Percentiles rank a stretch among this genome's conserved stretches.
These are phyloP conservation scores for Bisporella sp. DNA, from an alignment of 2,329 filamentous ascomycete species.

Conservation along the genomic window DNA sequence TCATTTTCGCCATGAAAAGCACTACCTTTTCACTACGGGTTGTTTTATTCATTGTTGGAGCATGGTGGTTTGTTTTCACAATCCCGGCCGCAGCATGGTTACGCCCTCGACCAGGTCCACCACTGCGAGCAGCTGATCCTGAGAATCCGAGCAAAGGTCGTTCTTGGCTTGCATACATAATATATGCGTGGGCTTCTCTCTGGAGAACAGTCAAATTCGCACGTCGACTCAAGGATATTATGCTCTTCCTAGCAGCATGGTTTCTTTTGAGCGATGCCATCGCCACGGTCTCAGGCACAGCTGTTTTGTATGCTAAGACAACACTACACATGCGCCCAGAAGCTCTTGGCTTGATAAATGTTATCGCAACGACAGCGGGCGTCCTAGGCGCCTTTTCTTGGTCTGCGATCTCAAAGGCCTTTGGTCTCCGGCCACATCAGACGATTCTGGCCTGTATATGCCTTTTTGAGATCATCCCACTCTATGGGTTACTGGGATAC, in stretches of 20 bases:
- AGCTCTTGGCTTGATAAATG: constrained; percentile 84
- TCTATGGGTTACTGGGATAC: constrained; percentile 87
- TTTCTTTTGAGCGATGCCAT: constrained; percentile 92
- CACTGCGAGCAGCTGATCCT: constrained; percentile 44
- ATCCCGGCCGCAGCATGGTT: constrained; percentile 85
- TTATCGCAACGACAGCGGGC: constrained; percentile 79
- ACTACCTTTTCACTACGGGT: constrained; percentile 81
- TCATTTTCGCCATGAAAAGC: constrained; percentile 66
- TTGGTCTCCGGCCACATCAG: constrained; percentile 69
- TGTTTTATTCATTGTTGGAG: constrained; percentile 77
- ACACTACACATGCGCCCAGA: constrained; percentile 83
- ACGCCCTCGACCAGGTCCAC: constrained; percentile 80
- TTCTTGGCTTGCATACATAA: constrained; percentile 65
- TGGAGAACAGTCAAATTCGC: constrained; percentile 74
- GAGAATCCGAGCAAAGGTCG: constrained; percentile 17
- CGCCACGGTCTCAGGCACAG: constrained; percentile 89
- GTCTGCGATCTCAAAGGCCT: constrained; percentile 66
- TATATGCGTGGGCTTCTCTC: constrained; percentile 80
- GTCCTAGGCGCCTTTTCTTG: constrained; percentile 86
- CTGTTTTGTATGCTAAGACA: constrained; percentile 93
- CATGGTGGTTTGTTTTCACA: constrained; percentile 91
- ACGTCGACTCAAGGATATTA: constrained; percentile 62
- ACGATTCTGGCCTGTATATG: constrained; percentile 89
- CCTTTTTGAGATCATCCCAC: constrained; percentile 84
- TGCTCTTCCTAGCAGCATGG: constrained; percentile 81